phyloP scores from a whole-genome alignment of 176 grass and related monocot genomes.

The Raddia distichophylla region DNA sequence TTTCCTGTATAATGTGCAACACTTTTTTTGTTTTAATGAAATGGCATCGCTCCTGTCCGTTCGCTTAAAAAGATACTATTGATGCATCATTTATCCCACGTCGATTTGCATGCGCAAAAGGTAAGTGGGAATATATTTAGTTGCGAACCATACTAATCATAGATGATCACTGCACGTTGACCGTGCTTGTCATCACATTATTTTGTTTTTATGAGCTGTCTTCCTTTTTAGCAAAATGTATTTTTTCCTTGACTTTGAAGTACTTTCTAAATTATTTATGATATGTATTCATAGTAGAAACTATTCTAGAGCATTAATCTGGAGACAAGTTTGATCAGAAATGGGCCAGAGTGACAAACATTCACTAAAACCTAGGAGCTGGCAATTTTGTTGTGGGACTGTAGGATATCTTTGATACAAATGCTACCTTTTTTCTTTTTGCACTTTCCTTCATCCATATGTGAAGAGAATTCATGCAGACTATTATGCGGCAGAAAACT shows the following conservation, averaged over 20 bases:
- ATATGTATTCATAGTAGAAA: constrained; percentile 4
- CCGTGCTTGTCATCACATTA: constrained; percentile 6
- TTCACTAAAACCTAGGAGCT: background rate
- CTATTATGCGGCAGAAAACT: background rate
- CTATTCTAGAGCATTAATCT: background rate
- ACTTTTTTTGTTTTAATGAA: too few relatives aligned
- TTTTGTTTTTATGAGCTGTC: constrained; percentile 13
- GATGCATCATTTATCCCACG: background rate
- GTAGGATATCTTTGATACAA: background rate
- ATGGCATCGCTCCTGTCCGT: too few relatives aligned
- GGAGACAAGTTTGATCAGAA: background rate
- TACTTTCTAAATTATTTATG: background rate
- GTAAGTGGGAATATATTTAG: constrained; percentile 30
- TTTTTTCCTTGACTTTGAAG: background rate
- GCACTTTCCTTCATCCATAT: background rate
- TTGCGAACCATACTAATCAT: constrained; percentile 3
- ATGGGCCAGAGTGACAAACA: background rate
- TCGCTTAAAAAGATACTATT: too few relatives aligned
- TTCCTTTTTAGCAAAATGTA: background rate
- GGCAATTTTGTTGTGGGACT: background rate
- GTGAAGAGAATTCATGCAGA: background rate
- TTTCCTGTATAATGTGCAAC: too few relatives aligned
- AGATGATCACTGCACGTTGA: background rate
- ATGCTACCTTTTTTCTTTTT: background rate
- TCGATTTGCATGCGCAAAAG: constrained; percentile 9